phyloP scores from a whole-genome alignment of 1,284 basidiomycete genomes.

The Pisolithus thermaeus region DNA sequence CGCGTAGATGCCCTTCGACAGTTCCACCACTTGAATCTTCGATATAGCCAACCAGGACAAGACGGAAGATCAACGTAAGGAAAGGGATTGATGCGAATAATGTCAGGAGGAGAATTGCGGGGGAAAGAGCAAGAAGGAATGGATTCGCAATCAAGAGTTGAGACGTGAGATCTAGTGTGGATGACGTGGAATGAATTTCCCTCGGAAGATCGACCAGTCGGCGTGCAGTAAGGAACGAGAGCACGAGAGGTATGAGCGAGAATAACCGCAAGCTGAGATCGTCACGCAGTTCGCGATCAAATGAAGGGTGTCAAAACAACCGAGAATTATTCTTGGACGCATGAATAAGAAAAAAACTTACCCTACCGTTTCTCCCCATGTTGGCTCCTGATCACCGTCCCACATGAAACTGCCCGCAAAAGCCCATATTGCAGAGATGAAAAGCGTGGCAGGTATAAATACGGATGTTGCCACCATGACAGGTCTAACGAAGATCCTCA shows the following conservation, averaged over 20 bases:
- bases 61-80: slow-evolving; percentile 75
- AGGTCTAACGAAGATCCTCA: slow-evolving; percentile 75
- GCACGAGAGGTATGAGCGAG: slow-evolving; percentile 65
- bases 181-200: slow-evolving; percentile 64
- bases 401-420: slow-evolving; percentile 89
- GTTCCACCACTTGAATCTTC: slow-evolving; percentile 28
- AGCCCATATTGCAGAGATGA: slow-evolving; percentile 81
- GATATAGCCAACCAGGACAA: slow-evolving; percentile 70
- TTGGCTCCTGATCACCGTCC: slow-evolving; percentile 60
- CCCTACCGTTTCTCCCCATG: slow-evolving; percentile 79
- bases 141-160: slow-evolving; percentile 74
- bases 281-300: slow-evolving; percentile 1
- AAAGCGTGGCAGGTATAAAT: slow-evolving; percentile 75
- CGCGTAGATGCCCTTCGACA: slow-evolving; percentile 67
- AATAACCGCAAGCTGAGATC: slow-evolving; percentile 62
- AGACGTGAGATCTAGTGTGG: slow-evolving; percentile 78
- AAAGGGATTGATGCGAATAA: slow-evolving; percentile 80
- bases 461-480: slow-evolving; percentile 77
- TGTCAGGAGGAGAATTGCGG: slow-evolving; percentile 68
- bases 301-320: too few relatives aligned
- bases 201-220: slow-evolving; percentile 64
- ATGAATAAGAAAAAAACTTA: background rate
- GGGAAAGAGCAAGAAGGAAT: slow-evolving; percentile 76
- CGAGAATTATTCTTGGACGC: too few relatives aligned
- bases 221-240: slow-evolving; percentile 68